Percentiles rank a stretch among this genome's conserved stretches.
Evolutionary conservation across 805 yeast genomes (phyloP).

Genomic region (Ogataea trehalophila): DNA sequence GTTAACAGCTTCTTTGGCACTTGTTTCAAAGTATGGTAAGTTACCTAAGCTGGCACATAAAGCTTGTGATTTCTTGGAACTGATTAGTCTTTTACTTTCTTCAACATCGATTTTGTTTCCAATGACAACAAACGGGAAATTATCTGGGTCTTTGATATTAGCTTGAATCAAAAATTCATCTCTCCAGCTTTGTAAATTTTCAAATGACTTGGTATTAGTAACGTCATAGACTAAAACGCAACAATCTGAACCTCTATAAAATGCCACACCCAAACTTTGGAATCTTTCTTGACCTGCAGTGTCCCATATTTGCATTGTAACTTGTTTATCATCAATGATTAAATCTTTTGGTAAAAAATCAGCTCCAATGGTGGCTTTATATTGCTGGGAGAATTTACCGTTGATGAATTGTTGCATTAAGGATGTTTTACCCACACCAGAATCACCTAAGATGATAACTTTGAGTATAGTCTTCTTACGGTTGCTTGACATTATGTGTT

Average conservation of each 20-base stretch:
- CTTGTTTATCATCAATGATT: constrained; percentile 74
- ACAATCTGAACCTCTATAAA: constrained; percentile 97
- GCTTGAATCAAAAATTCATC: constrained; percentile 95
- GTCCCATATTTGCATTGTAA: constrained; percentile 91
- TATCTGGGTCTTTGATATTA: constrained; percentile 88
- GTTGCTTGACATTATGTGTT: constrained; percentile 38
- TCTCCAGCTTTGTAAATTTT: constrained; percentile 84
- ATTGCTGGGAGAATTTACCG: constrained; percentile 90
- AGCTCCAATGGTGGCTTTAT: constrained; percentile 97
- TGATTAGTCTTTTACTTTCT: constrained; percentile 75
- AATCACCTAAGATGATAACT: constrained; percentile 92
- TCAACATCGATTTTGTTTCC: constrained; percentile 96
- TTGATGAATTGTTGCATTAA: constrained; percentile 96
- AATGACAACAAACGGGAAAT: constrained; percentile 90
- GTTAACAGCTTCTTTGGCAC: constrained; percentile 94
- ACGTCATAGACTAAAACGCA: constrained; percentile 96
- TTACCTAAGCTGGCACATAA: constrained; percentile 47
- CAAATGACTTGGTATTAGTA: constrained; percentile 89
- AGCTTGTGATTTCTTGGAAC: constrained; percentile 47
- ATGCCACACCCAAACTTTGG: constrained; percentile 94
- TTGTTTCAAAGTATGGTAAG: constrained; percentile 92
- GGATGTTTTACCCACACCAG: constrained; percentile 97
- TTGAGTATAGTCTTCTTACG: constrained; percentile 74
- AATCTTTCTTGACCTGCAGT: constrained; percentile 99
- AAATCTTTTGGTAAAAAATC: constrained; percentile 93